Base-by-base conservation (phyloP, 2,329 filamentous ascomycete genomes). In the Purpureocillium lavendulum region DNA sequence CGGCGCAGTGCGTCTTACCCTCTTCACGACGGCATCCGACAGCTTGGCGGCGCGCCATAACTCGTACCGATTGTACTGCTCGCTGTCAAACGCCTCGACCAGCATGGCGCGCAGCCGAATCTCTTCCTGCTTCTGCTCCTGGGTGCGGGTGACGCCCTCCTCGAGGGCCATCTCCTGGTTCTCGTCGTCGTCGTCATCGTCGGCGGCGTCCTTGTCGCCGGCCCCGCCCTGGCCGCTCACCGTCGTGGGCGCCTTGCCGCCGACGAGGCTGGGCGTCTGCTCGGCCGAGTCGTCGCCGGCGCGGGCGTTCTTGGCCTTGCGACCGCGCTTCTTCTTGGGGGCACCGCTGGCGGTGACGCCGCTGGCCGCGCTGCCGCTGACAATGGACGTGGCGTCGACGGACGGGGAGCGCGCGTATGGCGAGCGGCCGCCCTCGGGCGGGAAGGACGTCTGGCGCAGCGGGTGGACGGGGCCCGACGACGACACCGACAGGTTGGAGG, bases 371-470 rank as follows among this genome's bases (percentile, higher is more conserved):
- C 77, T 80, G 26, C 77, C 80, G 45, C 77, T 78, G 13, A 80
- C 72, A 33, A 78, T 65, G 30, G 74, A 80, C 40, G 68, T 65
- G 8, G 64, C 70, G 42, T 84, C 81, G 37, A 80, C 67, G 2
- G 78, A 84, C 0, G 82, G 82, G 0, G 81, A 85, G 13, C 82
- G 75, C 14, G 69, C 69, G 31, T 71, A 72, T 0, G 75, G 70
- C 3, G 75, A 77, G 16, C 68, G 60, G 28, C 60, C 21, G 5
- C 21, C 61, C 39, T 76, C 81, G 18, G 84, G 84, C 0, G 84
- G 83, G 54, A 88, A 92, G 0, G 84, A 87, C 4, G 87, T 89
- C 54, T 88, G 84, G 30, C 86, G 83, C 2, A 92, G 75, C 2
- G 82, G 83, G 47, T 87, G 83, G 0, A 74, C 67, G 2, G 75